phyloP scores from a whole-genome alignment of 176 grass and related monocot genomes.

The Triticum urartu region DNA sequence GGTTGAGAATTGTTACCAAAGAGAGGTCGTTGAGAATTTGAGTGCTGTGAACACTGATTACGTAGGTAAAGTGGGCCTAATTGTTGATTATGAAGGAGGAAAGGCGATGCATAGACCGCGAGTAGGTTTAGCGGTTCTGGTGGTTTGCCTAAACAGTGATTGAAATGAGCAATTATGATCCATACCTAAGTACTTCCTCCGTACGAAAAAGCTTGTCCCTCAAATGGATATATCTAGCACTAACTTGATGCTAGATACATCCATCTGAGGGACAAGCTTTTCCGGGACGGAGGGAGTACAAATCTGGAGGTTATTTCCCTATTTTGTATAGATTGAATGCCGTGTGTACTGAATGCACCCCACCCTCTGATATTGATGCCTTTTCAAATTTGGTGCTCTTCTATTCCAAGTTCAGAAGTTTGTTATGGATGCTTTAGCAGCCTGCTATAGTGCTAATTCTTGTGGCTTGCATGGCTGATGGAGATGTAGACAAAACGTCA shows the following conservation, averaged over 20 bases:
- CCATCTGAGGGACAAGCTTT: no score
- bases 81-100: conserved; percentile 7
- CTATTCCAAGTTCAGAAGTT: background rate
- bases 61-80: background rate
- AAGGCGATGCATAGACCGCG: background rate
- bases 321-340: background rate
- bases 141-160: conserved; percentile 9
- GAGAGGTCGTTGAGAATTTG: background rate
- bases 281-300: background rate
- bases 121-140: background rate
- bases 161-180: background rate
- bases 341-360: background rate
- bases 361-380: background rate
- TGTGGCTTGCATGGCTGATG: background rate
- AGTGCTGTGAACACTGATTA: background rate
- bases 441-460: background rate
- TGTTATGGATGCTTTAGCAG: background rate
- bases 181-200: background rate
- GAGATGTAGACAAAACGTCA: no score
- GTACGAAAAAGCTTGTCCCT: no score
- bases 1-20: background rate
- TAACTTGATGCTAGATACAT: no score
- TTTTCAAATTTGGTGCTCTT: background rate
- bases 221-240: no score
- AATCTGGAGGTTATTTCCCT: background rate